Percentiles rank a stretch among this genome's conserved stretches.
phyloP scores from a whole-genome alignment of 257 asterid species.

The Solanum medicagineum region DNA sequence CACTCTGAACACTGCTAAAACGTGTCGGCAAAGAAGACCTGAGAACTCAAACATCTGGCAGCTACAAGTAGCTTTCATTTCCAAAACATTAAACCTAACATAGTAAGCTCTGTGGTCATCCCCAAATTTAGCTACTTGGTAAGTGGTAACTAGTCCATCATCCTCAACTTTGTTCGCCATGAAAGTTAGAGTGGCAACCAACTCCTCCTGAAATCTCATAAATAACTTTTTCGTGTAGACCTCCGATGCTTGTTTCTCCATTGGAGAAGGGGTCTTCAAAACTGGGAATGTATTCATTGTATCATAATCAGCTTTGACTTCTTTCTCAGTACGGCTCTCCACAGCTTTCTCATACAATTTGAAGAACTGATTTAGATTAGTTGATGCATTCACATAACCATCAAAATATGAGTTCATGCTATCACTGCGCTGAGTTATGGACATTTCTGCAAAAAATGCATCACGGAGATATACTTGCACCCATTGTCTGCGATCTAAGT shows the following conservation, averaged over 20 bases:
- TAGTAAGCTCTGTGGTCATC: slow-evolving; percentile 67
- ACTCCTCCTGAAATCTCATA: slow-evolving; percentile 81
- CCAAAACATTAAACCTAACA: slow-evolving; percentile 80
- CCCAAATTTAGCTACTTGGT: slow-evolving; percentile 73
- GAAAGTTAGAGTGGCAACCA: slow-evolving; percentile 81
- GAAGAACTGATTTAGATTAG: slow-evolving; percentile 73
- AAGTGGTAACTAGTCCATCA: slow-evolving; percentile 65
- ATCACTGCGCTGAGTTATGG: slow-evolving; percentile 76
- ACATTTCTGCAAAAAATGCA: slow-evolving; percentile 91
- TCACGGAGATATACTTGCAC: slow-evolving; percentile 84
- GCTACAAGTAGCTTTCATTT: slow-evolving; percentile 84
- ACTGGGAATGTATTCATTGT: slow-evolving; percentile 55
- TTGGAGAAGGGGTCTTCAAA: slow-evolving; percentile 92
- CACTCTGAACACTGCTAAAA: slow-evolving; percentile 81
- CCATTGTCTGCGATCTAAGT: slow-evolving; percentile 76
- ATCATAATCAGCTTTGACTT: slow-evolving; percentile 92
- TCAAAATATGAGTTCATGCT: slow-evolving; percentile 93
- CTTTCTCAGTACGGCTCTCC: slow-evolving; percentile 97
- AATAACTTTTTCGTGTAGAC: slow-evolving; percentile 80
- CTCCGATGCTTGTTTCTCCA: slow-evolving; percentile 97
- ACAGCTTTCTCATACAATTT: slow-evolving; percentile 85
- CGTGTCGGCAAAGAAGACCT: slow-evolving; percentile 90
- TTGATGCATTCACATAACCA: slow-evolving; percentile 93
- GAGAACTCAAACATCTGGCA: slow-evolving; percentile 96
- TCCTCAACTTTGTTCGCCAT: slow-evolving; percentile 77